Conservation (phyloP, 2,329 filamentous ascomycete species). For the Pseudopyricularia cyperi region DNA sequence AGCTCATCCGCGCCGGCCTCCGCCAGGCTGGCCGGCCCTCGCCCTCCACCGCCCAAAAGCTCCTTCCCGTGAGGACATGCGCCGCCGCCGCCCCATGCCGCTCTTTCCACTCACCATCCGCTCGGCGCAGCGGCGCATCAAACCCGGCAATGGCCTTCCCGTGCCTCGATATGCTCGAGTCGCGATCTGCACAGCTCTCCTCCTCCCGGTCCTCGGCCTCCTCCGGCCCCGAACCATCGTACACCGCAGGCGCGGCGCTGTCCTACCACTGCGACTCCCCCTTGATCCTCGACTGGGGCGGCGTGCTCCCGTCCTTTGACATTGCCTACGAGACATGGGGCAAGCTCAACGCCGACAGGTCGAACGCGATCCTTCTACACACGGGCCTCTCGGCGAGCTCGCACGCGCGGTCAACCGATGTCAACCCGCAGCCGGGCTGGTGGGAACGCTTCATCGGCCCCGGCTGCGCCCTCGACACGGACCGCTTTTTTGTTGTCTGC, state of each 20-base stretch:
- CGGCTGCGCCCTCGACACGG: conserved; percentile 70
- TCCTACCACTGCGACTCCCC: conserved; percentile 62
- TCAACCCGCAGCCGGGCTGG: conserved; percentile 85
- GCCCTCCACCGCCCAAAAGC: not conserved
- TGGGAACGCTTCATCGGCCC: conserved; percentile 98
- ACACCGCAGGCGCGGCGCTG: conserved; percentile 78
- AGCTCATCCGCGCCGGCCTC: not conserved
- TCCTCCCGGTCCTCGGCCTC: conserved; percentile 35
- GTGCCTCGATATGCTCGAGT: conserved; percentile 75
- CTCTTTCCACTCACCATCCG: conserved; percentile 10
- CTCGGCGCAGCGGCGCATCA: conserved; percentile 33
- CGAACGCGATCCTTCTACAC: conserved; percentile 83
- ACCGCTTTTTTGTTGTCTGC: conserved; percentile 88
- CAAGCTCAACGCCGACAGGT: conserved; percentile 60
- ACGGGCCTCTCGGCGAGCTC: conserved; percentile 95
- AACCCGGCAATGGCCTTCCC: conserved; percentile 85
- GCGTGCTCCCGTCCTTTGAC: conserved; percentile 75
- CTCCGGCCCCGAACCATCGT: conserved; percentile 82
- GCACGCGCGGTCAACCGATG: conserved; percentile 82
- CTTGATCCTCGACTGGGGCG: conserved; percentile 85
- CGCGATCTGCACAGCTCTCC: conserved; percentile 56
- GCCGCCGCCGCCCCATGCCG: not conserved
- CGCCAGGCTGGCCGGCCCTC: not conserved
- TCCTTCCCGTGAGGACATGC: not conserved
- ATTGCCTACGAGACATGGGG: conserved; percentile 95